A percentile compares a stretch with the other conserved stretches of the same genome.
Evolutionary conservation across 345 rosid genomes (phyloP).

Genomic region (Corchorus olitorius): DNA sequence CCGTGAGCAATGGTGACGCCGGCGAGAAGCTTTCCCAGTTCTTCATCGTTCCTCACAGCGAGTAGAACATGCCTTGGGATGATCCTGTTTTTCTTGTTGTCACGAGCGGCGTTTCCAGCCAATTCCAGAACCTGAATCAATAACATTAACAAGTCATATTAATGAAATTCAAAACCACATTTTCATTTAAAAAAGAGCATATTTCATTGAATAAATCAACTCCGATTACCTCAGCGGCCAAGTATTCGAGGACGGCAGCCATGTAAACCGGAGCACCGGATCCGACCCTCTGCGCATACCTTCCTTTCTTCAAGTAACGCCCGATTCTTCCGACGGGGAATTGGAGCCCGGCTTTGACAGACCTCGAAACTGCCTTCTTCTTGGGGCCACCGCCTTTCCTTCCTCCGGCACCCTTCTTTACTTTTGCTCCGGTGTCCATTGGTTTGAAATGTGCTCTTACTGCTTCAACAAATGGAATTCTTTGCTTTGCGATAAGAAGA

Average conservation of each 20-base stretch:
- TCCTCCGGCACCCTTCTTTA: slow-evolving; percentile 69
- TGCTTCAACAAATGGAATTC: background rate
- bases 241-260: slow-evolving; percentile 83
- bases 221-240: slow-evolving; percentile 67
- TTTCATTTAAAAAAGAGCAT: background rate
- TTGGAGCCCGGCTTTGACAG: slow-evolving; percentile 74
- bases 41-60: slow-evolving; percentile 74
- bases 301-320: slow-evolving; percentile 72
- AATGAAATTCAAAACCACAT: background rate
- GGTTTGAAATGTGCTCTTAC: background rate
- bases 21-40: slow-evolving; percentile 62
- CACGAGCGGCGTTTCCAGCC: slow-evolving; percentile 76
- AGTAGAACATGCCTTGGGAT: slow-evolving; percentile 62
- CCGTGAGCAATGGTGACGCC: slow-evolving; percentile 75
- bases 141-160: background rate
- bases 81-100: slow-evolving; percentile 76
- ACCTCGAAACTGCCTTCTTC: slow-evolving; percentile 76
- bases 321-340: slow-evolving; percentile 86
- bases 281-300: slow-evolving; percentile 67
- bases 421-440: slow-evolving; percentile 60
- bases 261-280: slow-evolving; percentile 77
- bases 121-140: slow-evolving; percentile 56
- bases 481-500: background rate
- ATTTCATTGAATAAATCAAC: background rate
- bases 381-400: slow-evolving; percentile 75